Evolutionary conservation across 495 filamentous ascomycete genomes (phyloP), one percentile per base, ranked within the genome.

Genomic region (Tetracladium setigerum): DNA sequence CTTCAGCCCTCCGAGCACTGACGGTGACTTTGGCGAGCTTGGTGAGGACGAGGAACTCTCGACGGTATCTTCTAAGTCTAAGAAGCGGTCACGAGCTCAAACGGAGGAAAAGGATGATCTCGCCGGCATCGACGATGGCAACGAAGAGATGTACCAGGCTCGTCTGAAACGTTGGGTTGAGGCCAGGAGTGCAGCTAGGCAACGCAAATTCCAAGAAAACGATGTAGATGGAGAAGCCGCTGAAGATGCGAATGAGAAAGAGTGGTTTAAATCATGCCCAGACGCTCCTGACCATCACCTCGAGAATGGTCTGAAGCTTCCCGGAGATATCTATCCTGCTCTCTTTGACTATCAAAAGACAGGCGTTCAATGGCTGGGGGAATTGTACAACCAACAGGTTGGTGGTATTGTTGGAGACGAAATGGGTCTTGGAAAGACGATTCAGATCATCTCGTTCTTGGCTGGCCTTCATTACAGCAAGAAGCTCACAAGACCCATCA

Each of bases 351-450:
- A 97, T 54, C 92, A 98, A 54, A 94, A 91, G 59, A 94, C 87
- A 1, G 87, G 90, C 12, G 89, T 97, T 2, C 85, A 94, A 59
- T 98, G 92, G 92, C 73, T 98, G n/a, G 89, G 87, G 66, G 89
- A 98, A 64, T 68, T 98, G 13, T 89, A 95, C 61, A 71, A 79
- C 35, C 86, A 95, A 61, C 74, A 84, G 52, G 88, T 95, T 22
- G 92, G 92, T 17, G 92, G 92, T 12, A 98, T 98, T 46, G 75
- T 98, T 40, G 92, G 89, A 6, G 92, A 98, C 55, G 92, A 98
- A 69, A 98, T 98, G 92, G 92, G 92, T 0, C 72, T 97, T 12
- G 92, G 92, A 10, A 98, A 98, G 65, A 98, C 92, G 7, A 86
- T 98, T 19, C 91, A 96, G 62, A 71, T 87, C 41, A 95, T 98